Conservation (phyloP, 176 grass and related monocot species). For the Oryza coarctata region DNA sequence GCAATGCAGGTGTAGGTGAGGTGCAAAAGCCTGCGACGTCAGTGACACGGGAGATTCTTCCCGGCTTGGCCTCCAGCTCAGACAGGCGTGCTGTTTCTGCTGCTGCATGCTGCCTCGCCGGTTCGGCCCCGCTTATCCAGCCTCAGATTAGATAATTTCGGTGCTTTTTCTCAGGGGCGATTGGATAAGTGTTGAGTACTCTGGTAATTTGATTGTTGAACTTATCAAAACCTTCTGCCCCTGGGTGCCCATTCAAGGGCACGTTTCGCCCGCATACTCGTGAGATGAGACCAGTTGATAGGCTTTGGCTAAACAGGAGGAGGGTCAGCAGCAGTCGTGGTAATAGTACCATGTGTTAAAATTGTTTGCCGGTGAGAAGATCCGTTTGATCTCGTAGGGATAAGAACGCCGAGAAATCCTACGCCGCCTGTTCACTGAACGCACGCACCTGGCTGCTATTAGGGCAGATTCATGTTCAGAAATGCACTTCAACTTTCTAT, state of each 20-base stretch:
- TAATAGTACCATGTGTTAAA: background rate
- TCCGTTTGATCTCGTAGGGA: background rate
- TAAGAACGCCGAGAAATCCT: background rate
- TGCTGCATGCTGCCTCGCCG: background rate
- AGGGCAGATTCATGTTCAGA: background rate
- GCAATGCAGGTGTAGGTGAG: background rate
- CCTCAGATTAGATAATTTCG: background rate
- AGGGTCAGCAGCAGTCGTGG: background rate
- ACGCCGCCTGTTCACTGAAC: background rate
- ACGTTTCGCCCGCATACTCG: constrained; percentile 18
- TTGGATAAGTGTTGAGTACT: background rate
- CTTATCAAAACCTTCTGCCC: background rate
- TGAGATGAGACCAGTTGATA: background rate
- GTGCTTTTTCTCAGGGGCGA: background rate
- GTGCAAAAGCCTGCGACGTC: background rate
- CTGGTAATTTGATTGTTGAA: background rate
- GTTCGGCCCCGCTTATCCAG: no score
- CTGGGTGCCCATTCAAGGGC: background rate
- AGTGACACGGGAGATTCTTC: constrained; percentile 7
- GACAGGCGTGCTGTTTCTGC: background rate
- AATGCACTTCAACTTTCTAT: background rate
- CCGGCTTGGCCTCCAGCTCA: background rate
- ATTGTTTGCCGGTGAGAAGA: background rate
- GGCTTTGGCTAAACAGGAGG: background rate
- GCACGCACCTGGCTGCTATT: background rate